Evolutionary conservation across 2,329 filamentous ascomycete species (phyloP).

Genomic region (Aspergillus brasiliensis): DNA sequence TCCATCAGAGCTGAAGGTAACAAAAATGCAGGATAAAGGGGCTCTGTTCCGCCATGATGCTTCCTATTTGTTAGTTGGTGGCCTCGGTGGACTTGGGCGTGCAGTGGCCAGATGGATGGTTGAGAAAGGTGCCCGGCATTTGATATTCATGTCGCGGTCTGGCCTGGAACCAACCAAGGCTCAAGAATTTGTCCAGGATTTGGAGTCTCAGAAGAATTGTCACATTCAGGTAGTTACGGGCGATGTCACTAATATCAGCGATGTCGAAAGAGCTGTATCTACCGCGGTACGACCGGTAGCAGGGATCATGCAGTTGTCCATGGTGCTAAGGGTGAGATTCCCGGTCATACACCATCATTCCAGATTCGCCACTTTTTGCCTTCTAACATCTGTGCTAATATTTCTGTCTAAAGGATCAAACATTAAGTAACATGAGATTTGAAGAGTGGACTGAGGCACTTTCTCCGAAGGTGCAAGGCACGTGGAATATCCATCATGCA

Average conservation of each 20-base stretch:
- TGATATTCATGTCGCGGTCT: constrained; percentile 16
- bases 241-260: constrained; percentile 20
- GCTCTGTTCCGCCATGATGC: background rate
- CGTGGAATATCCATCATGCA: constrained; percentile 32
- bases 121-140: constrained; percentile 14
- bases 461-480: constrained; percentile 37
- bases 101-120: constrained; percentile 20
- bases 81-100: constrained; percentile 20
- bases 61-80: constrained; percentile 20
- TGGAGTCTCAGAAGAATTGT: constrained; percentile 23
- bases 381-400: background rate
- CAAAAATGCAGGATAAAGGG: background rate
- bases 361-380: too few relatives aligned
- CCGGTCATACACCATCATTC: too few relatives aligned
- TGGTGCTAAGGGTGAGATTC: constrained; percentile 2
- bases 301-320: constrained; percentile 27
- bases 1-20: background rate
- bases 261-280: constrained; percentile 21
- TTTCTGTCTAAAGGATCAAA: constrained; percentile 11
- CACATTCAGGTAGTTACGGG: constrained; percentile 16
- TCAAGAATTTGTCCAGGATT: constrained; percentile 24
- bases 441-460: constrained; percentile 34
- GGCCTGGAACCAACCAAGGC: constrained; percentile 14
- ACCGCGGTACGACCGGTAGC: constrained; percentile 14
- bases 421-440: constrained; percentile 38